Conservation (phyloP, 1,284 basidiomycete species). For the Marasmius tenuissimus region DNA sequence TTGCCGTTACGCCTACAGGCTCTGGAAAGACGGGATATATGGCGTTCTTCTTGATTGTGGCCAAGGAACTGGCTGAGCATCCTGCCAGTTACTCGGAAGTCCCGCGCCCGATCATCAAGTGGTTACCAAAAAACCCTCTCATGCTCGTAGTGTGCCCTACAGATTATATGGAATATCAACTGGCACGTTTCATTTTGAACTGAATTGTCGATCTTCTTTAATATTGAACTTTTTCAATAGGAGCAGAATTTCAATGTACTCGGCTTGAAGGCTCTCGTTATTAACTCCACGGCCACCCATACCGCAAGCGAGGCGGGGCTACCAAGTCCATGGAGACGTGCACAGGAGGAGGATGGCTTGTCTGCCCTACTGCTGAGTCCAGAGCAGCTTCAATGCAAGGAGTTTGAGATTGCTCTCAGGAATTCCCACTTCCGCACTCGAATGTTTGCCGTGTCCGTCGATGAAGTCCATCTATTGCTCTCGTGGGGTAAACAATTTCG, state of each 20-base stretch:
- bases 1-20: slow-evolving; percentile 21
- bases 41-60: slow-evolving; percentile 11
- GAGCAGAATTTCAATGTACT: not conserved
- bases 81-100: slow-evolving; percentile 7
- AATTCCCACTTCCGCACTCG: not conserved
- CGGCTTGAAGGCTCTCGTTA: slow-evolving; percentile 2
- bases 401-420: not conserved
- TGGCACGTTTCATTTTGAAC: not conserved
- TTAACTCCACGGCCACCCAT: slow-evolving; percentile 2
- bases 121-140: slow-evolving; percentile 9
- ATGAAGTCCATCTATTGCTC: slow-evolving; percentile 15
- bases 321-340: slow-evolving; percentile 1
- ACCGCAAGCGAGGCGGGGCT: not conserved
- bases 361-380: slow-evolving; percentile 5
- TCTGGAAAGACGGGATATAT: slow-evolving; percentile 17
- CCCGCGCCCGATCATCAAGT: not conserved
- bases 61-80: slow-evolving; percentile 10
- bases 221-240: not conserved
- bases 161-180: slow-evolving; percentile 6
- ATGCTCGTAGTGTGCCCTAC: slow-evolving; percentile 14
- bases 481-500: slow-evolving; percentile 14
- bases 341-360: not conserved
- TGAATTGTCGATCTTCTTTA: not conserved
- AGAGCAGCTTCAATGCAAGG: slow-evolving; percentile 2
- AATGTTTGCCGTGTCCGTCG: slow-evolving; percentile 2